Conservation (phyloP, 768 basidiomycete species). For the Kondoa subrosea region DNA sequence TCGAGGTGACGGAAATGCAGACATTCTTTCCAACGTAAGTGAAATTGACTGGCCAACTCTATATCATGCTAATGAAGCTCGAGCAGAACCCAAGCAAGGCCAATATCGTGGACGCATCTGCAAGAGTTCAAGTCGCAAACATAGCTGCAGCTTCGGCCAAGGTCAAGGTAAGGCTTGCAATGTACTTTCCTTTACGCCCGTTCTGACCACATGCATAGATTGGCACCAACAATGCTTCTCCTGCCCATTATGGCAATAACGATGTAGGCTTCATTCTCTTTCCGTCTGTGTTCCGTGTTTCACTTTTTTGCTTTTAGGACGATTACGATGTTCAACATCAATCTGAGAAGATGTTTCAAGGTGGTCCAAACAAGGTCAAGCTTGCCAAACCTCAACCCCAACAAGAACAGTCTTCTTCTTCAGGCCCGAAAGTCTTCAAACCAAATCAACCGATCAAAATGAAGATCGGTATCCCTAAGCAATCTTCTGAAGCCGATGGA, state of each 20-base stretch:
- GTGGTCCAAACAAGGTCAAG: neutral
- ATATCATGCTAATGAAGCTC: neutral
- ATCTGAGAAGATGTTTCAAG: neutral
- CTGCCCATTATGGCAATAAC: neutral
- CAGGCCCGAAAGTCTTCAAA: too few relatives aligned
- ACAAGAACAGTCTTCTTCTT: neutral
- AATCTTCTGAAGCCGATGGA: too few relatives aligned
- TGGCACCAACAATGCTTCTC: too few relatives aligned
- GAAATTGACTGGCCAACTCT: neutral
- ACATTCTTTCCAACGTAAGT: neutral
- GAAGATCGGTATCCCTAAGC: neutral
- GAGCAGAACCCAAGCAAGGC: neutral
- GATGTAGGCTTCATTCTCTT: neutral
- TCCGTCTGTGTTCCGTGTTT: neutral
- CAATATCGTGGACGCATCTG: neutral
- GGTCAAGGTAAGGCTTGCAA: too few relatives aligned
- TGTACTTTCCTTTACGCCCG: too few relatives aligned
- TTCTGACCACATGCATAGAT: too few relatives aligned
- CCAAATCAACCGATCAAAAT: too few relatives aligned
- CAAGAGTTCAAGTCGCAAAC: neutral
- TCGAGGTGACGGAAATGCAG: neutral
- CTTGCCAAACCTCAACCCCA: neutral
- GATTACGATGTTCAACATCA: too few relatives aligned
- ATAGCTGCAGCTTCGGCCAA: neutral
- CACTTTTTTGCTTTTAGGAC: too few relatives aligned